A percentile compares a stretch with the other conserved stretches of the same genome.
phyloP scores from a whole-genome alignment of 176 grass and related monocot genomes.

The Dendrocalamus sinicus region DNA sequence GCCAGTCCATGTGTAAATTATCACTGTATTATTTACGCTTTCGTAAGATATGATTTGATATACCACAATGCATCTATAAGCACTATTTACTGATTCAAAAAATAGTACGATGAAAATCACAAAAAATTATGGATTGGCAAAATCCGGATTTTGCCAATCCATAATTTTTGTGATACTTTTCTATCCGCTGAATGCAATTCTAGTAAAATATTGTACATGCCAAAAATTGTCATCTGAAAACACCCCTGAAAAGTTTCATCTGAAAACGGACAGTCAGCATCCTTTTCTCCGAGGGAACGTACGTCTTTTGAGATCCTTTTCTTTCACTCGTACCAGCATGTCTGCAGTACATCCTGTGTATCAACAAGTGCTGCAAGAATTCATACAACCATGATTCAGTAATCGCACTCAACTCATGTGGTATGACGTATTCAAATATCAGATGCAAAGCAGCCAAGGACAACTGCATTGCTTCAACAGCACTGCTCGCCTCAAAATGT shows the following conservation, averaged over 20 bases:
- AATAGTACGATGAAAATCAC: too few species aligned
- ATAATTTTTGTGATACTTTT: too few species aligned
- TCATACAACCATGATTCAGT: background rate
- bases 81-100: too few species aligned
- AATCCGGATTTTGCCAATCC: too few species aligned
- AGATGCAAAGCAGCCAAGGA: background rate
- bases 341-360: constrained; percentile 21
- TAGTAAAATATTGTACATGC: background rate
- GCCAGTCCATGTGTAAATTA: too few species aligned
- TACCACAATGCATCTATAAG: too few species aligned
- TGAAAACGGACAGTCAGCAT: background rate
- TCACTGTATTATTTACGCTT: too few species aligned
- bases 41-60: too few species aligned
- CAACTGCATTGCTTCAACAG: background rate
- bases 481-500: background rate
- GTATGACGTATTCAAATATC: constrained; percentile 25
- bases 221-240: background rate
- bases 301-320: background rate
- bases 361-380: constrained; percentile 1
- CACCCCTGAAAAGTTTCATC: background rate
- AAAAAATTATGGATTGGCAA: too few species aligned
- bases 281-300: background rate
- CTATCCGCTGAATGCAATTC: too few species aligned
- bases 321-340: background rate
- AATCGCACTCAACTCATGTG: background rate